These are phyloP conservation scores for Austroboletus eburneus DNA, from an alignment of 768 basidiomycete genomes.

Conservation along the genomic window DNA sequence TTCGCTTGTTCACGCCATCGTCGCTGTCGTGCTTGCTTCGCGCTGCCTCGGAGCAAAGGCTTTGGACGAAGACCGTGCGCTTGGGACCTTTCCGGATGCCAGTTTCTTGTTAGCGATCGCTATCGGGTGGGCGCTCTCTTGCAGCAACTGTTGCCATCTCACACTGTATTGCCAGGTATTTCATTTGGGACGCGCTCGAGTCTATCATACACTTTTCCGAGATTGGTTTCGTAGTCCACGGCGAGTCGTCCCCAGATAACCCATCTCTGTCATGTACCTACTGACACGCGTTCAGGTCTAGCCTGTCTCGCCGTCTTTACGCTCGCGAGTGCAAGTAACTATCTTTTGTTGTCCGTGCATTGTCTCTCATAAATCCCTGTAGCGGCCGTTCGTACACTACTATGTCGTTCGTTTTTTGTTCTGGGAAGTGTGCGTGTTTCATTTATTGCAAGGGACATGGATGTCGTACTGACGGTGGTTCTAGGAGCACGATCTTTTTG, in stretches of 20 bases:
- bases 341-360: background rate
- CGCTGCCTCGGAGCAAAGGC: slow-evolving; percentile 46
- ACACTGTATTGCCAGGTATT: slow-evolving; percentile 46
- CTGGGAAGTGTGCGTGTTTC: slow-evolving; percentile 65
- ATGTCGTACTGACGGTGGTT: background rate
- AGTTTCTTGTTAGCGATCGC: slow-evolving; percentile 66
- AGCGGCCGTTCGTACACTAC: slow-evolving; percentile 77
- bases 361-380: slow-evolving; percentile 5
- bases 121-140: slow-evolving; percentile 49
- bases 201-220: slow-evolving; percentile 64
- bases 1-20: slow-evolving; percentile 67
- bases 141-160: background rate
- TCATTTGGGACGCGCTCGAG: slow-evolving; percentile 82
- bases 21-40: slow-evolving; percentile 62
- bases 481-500: slow-evolving; percentile 78
- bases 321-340: slow-evolving; percentile 61
- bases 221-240: slow-evolving; percentile 75
- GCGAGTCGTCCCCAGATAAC: slow-evolving; percentile 35
- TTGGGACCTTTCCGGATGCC: slow-evolving; percentile 63
- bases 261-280: background rate
- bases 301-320: slow-evolving; percentile 63
- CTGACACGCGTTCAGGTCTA: slow-evolving; percentile 38
- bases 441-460: background rate
- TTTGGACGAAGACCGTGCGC: slow-evolving; percentile 60
- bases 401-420: slow-evolving; percentile 73